Base-by-base conservation (phyloP, 2,329 filamentous ascomycete species). In the Xylariomycetidae sp. region DNA sequence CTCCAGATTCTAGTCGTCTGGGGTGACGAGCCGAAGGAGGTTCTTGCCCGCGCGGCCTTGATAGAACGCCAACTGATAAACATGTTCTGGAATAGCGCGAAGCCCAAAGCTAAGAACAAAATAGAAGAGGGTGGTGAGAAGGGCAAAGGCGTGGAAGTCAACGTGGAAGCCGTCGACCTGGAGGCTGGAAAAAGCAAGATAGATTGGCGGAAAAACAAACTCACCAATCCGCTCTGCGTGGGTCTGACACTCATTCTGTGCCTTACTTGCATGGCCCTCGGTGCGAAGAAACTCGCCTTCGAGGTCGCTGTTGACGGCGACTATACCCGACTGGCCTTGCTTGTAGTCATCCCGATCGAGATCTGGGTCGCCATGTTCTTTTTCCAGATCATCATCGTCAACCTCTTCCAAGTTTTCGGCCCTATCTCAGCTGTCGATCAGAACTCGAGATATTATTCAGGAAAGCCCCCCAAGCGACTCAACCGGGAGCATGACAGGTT, bases 1-100 rank as follows among this genome's bases (percentile, higher is more conserved):
- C 61, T 66, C n/a, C 63, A 65, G 27, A 63, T 79, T 25, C 55
- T 81, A n/a, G 62, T 80, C 5, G 74, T 80, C 16, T 82, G 77
- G 77, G 77, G 79, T 27, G 77, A 82, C 43, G 69, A 79, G 25
- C 72, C 77, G 11, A 67, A 70, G 42, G 67, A 71, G 36, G 55
- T 80, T 12, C 56, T 80, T 9, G 56, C 63, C 11, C 66, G 77
- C 25, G 72, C 67, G 1, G 60, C 66, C 33, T 60, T 61, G 27
- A 63, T 81, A 20, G 72, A 80, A 50, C 51, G 59, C 32, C 64
- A 67, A 25, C 57, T 80, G 34, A 70, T 80, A 56, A 59, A 66
- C 41, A 72, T 75, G 62, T 75, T 82, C 27, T 82, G 77, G 74
- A n/a, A n/a, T n/a, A 57, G 57, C 23, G 50, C 40, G 8, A 67